Base-by-base conservation (phyloP, 2,329 filamentous ascomycete genomes). In the Talaromyces sp. region DNA sequence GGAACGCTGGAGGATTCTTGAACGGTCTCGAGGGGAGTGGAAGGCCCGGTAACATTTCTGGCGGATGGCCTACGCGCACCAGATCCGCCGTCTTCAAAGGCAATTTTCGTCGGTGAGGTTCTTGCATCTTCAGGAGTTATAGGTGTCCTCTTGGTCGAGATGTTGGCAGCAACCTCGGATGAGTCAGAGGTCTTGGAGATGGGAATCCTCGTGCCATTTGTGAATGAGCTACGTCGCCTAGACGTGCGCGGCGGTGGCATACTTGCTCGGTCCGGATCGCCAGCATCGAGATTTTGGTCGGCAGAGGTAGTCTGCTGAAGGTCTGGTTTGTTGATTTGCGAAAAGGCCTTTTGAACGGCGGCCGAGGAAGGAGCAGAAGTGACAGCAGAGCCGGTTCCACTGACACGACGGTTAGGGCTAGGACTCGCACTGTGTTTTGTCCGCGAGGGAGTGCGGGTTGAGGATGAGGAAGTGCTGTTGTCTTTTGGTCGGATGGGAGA, bases 1-100 rank as follows among this genome's bases (percentile, higher is more conserved):
- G 89, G 87, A 63, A 91, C 85, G 77, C 91, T 95, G 6, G 89
- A 88, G 81, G 89, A 88, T 81, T 97, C 94, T 73, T 96, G 90
- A 16, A 98, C 94, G 0, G 95, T 97, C 77, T 96, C 94, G 61
- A 97, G 79, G 55, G 85, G 86, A 56, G 88, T 83, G 40, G 80
- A 83, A 57, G 82, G 84, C 61, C 82, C 84, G 71, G 82, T 86
- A 58, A 83, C 81, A 63, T 83, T 85, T 66, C 87, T 83, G 36
- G 81, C 83, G 27, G 87, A 85, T 18, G 70, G 87, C 86, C 71
- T 83, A 79, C 77, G 85, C 53, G 67, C 64, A 30, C 66, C 67
- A 62, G 69, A 79, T 59, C 79, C 78, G 55, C 77, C 76, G 60
- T 72, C 73, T 23, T 73, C 75, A 47, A 81, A 67, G 58, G 89